Conservation (phyloP, 1,284 basidiomycete genomes). For the Cystobasidiaceae sp. region DNA sequence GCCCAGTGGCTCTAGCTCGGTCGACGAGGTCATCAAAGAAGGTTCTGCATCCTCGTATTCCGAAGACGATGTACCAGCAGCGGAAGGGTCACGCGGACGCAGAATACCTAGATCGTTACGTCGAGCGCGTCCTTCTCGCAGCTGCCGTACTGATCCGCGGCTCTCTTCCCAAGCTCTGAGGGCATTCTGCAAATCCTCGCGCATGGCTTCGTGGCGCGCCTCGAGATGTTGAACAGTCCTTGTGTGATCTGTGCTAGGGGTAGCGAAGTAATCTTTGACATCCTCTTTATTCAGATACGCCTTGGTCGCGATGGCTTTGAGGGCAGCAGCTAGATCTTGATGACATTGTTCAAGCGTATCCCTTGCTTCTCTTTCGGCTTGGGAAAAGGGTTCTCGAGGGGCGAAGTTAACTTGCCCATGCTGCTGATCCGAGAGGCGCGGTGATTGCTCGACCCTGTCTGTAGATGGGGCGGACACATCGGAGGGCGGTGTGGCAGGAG, state of each 20-base stretch:
- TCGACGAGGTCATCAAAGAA: slow-evolving; percentile 9
- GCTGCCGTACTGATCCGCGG: background rate
- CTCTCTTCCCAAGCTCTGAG: slow-evolving; percentile 3
- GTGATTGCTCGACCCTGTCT: background rate
- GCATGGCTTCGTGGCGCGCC: background rate
- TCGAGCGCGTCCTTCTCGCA: background rate
- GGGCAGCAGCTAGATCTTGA: background rate
- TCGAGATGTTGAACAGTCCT: background rate
- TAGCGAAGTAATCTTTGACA: background rate
- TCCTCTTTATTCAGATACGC: slow-evolving; percentile 9
- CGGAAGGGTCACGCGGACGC: background rate
- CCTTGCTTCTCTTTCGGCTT: background rate
- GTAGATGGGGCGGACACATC: background rate
- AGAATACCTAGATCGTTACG: background rate
- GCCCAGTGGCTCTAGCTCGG: background rate
- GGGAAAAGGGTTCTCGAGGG: background rate
- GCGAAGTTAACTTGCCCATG: slow-evolving; percentile 5
- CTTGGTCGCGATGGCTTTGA: slow-evolving; percentile 6
- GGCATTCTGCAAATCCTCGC: background rate
- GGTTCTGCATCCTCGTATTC: slow-evolving; percentile 15
- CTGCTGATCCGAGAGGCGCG: too few relatives aligned
- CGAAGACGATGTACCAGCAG: background rate
- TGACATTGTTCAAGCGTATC: background rate
- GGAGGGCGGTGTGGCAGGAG: slow-evolving; percentile 12
- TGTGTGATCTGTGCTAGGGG: background rate